Percentiles rank a stretch among this genome's conserved stretches.
Conservation (phyloP, 2,329 filamentous ascomycete genomes). For the Nothomitra cinnamomea region DNA sequence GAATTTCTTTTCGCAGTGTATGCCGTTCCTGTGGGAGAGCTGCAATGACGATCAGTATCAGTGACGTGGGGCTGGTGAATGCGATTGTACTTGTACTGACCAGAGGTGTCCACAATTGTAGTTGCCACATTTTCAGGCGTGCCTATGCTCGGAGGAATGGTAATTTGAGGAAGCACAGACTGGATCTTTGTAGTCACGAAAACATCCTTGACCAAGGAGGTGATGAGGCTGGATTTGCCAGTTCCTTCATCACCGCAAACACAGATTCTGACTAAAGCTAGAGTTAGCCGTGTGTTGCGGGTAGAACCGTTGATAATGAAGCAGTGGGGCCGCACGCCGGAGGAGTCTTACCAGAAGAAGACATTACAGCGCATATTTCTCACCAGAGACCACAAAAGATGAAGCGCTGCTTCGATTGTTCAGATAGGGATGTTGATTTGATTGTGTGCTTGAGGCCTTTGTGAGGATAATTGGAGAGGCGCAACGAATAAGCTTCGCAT, state of each 20-base stretch:
- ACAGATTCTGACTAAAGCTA: slow-evolving; percentile 62
- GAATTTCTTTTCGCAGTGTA: slow-evolving; percentile 79
- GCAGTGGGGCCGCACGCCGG: neutral
- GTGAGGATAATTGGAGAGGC: neutral
- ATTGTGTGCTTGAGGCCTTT: neutral
- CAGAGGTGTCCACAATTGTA: slow-evolving; percentile 75
- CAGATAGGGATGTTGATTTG: neutral
- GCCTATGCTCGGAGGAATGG: slow-evolving; percentile 79
- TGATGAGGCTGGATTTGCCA: slow-evolving; percentile 88
- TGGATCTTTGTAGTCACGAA: slow-evolving; percentile 95
- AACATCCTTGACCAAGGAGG: slow-evolving; percentile 89
- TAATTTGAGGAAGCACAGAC: slow-evolving; percentile 83
- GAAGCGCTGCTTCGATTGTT: neutral
- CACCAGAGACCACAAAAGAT: neutral
- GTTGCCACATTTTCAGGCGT: slow-evolving; percentile 95
- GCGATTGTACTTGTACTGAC: slow-evolving; percentile 29
- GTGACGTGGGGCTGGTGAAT: neutral
- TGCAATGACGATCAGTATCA: no score
- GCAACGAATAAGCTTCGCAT: neutral
- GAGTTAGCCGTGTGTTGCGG: no score
- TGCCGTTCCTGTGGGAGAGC: slow-evolving; percentile 85
- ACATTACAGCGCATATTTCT: slow-evolving; percentile 1
- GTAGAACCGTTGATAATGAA: no score
- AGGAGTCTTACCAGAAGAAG: neutral
- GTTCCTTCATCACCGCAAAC: slow-evolving; percentile 92